These are phyloP conservation scores for Jaapia argillacea DNA, from an alignment of 768 basidiomycete genomes.

Conservation along the genomic window DNA sequence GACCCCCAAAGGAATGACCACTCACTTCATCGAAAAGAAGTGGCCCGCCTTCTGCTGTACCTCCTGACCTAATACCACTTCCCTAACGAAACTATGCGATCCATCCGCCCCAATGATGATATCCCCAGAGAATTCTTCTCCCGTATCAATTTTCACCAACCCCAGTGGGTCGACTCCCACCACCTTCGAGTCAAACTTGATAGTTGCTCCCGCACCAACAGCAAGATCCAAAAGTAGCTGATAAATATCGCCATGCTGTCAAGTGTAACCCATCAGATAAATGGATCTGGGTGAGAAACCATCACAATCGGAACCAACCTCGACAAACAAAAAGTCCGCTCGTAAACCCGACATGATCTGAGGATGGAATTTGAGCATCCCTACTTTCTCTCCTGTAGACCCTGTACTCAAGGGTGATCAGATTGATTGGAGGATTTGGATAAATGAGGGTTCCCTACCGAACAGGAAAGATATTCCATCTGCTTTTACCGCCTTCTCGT, in stretches of 20 bases:
- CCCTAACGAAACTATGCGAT: neutral
- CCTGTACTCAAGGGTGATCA: neutral
- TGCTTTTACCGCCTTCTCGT: neutral
- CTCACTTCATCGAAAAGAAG: neutral
- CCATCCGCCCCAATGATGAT: constrained; percentile 3
- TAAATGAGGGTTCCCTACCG: neutral
- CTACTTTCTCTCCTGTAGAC: neutral
- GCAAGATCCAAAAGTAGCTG: neutral
- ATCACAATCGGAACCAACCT: too few species aligned
- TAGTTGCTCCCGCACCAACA: neutral
- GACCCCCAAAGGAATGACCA: neutral
- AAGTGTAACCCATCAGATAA: neutral
- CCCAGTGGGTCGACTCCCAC: neutral
- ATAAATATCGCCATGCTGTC: neutral
- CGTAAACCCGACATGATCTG: neutral
- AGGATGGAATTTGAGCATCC: neutral
- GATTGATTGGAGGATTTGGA: neutral
- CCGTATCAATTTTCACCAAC: neutral
- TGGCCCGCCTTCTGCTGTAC: neutral
- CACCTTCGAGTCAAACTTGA: neutral
- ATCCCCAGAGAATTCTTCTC: neutral
- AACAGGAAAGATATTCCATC: neutral
- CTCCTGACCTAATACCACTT: neutral
- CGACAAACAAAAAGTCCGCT: neutral
- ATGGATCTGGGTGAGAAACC: neutral